Conservation (phyloP, 768 basidiomycete species). For the Hirschioporus abietinus region DNA sequence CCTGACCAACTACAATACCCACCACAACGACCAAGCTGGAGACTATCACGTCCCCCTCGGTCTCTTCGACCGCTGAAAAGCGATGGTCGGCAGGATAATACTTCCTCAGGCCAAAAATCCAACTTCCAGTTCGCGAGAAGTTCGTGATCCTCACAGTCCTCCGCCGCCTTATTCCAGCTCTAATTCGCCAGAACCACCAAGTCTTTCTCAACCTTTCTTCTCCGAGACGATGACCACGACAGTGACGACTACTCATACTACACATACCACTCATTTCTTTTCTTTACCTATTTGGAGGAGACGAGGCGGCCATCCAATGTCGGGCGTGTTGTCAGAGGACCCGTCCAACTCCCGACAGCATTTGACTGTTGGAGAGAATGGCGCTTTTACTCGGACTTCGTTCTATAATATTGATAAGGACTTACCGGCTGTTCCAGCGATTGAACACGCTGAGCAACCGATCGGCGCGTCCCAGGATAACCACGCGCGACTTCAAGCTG, state of each 20-base stretch:
- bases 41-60: constrained; percentile 6
- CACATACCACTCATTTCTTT: constrained; percentile 56
- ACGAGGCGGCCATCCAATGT: constrained; percentile 25
- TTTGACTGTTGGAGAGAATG: constrained; percentile 3
- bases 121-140: constrained; percentile 25
- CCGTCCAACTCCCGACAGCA: not conserved
- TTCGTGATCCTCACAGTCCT: constrained; percentile 20
- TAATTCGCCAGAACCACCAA: constrained; percentile 20
- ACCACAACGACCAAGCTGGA: constrained; percentile 12
- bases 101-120: constrained; percentile 30
- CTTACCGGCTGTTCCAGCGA: constrained; percentile 43
- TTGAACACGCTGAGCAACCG: constrained; percentile 15
- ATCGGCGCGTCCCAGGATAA: not conserved
- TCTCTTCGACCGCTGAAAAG: constrained; percentile 12
- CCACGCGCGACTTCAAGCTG: not conserved
- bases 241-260: constrained; percentile 40
- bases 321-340: not conserved
- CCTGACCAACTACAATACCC: constrained; percentile 4
- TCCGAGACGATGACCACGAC: constrained; percentile 41
- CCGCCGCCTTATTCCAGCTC: constrained; percentile 31
- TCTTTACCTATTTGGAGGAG: constrained; percentile 63
- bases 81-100: constrained; percentile 31
- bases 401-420: constrained; percentile 35
- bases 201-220: constrained; percentile 28
- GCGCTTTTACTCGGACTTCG: not conserved